Base-by-base conservation (phyloP, 257 asterid genomes). In the Hygrophila difformis region DNA sequence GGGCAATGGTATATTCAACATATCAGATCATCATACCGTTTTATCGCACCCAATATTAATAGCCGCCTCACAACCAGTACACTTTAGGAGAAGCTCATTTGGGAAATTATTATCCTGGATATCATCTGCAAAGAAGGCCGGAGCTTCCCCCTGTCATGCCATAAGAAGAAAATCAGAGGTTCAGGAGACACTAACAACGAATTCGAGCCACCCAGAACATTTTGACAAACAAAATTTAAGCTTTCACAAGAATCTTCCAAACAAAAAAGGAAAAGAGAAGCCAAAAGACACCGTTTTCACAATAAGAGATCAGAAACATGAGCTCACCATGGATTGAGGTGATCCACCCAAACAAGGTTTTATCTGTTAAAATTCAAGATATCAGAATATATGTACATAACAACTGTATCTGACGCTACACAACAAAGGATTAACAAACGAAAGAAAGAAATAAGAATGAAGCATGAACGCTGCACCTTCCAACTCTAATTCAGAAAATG, bases 121-220 rank as follows among this genome's bases (percentile, higher is more conserved):
- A 71, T 71, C 71, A 18, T 79, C 93, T 22, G 64, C 67, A 46
- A 79, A 15, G 60, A 81, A 72, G 23, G 75, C 94, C 46, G 94
- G 94, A 69, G 94, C 97, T 72, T 81, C 85, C 19, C 95, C 95
- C 97, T 88, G 65, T 41, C 37, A 63, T 31, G 39, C 31, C 29
- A 57, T 9, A 22, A 13, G 15, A 16, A 40, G 35, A 22, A 17
- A 29, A 18, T 34, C 13, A 49, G 46, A 18, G 3, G 15, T 41
- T 26, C 26, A 63, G 20, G 58, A 59, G 33, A 29, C 39, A 49
- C 12, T 2, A 50, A 18, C 45, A 56, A 28, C 36, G 36, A 51
- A 16, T 56, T 18, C 12, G 47, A 35, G 24, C 18, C 18, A 29
- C 31, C 9, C 6, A 44, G n/a, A 5, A 39, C 7, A 49, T 35